A percentile compares a stretch with the other conserved stretches of the same genome.
Conservation (phyloP, 371 early-diverging fungal species). For the Mucor ambiguus region DNA sequence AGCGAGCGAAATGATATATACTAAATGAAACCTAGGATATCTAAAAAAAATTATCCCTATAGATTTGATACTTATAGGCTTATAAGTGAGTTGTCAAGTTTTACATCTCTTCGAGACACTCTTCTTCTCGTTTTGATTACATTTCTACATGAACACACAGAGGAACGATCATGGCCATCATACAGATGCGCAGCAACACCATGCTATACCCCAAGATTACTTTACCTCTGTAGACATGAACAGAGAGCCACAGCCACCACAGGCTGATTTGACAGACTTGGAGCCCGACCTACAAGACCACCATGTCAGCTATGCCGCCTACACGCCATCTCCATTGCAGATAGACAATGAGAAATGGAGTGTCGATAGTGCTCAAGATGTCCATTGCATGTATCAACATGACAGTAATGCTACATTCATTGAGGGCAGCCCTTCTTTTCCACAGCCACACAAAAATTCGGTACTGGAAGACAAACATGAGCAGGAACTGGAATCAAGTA, state of each 20-base stretch:
- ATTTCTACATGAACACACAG: neutral
- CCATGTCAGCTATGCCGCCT: neutral
- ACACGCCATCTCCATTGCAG: neutral
- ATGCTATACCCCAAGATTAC: neutral
- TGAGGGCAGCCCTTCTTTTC: neutral
- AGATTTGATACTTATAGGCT: neutral
- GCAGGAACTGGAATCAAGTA: neutral
- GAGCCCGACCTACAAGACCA: neutral
- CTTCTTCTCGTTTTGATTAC: neutral
- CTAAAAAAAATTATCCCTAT: neutral
- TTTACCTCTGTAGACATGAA: conserved; percentile 3
- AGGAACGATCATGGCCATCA: neutral
- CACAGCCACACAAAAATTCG: neutral
- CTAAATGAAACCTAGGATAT: neutral
- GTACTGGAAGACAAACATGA: neutral
- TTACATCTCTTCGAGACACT: neutral
- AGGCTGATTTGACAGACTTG: conserved; percentile 4
- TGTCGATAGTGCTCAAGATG: neutral
- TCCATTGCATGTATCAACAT: neutral
- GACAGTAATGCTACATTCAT: neutral
- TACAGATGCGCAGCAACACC: neutral
- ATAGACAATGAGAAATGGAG: neutral
- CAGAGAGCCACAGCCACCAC: neutral
- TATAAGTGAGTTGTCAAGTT: neutral
- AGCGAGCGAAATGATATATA: neutral